Conservation (phyloP, 192 early-diverging fungal species). For the Coemansia sp. region DNA sequence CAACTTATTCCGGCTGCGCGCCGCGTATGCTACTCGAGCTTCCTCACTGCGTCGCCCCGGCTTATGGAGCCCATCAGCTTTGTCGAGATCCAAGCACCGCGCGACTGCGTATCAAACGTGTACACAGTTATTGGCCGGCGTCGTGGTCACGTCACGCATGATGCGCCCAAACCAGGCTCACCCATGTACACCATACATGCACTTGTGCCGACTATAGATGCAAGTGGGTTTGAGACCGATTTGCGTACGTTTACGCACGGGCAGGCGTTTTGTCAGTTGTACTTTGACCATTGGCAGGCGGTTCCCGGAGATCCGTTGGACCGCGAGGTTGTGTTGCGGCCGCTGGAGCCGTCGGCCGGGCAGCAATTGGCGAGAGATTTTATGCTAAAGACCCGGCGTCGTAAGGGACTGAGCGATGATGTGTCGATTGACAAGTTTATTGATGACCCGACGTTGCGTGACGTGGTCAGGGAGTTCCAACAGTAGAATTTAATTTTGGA, state of each 20-base stretch:
- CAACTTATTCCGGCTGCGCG: conserved; percentile 97
- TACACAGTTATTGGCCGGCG: conserved; percentile 92
- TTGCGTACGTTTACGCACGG: conserved; percentile 94
- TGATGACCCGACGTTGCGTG: conserved; percentile 60
- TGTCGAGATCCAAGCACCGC: conserved; percentile 97
- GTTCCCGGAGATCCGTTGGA: conserved; percentile 98
- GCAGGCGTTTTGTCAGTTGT: conserved; percentile 95
- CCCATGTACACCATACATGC: conserved; percentile 93
- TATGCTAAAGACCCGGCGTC: conserved; percentile 96
- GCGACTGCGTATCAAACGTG: conserved; percentile 91
- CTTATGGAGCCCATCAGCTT: conserved; percentile 97
- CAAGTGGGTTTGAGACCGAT: conserved; percentile 96
- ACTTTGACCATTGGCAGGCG: conserved; percentile 98
- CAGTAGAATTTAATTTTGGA: background rate
- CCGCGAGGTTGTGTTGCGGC: conserved; percentile 77
- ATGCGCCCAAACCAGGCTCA: conserved; percentile 91
- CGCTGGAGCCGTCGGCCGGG: conserved; percentile 69
- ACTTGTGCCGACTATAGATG: conserved; percentile 93
- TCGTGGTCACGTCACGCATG: conserved; percentile 95
- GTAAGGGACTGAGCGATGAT: conserved; percentile 86
- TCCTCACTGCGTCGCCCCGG: conserved; percentile 91
- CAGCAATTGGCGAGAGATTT: conserved; percentile 94
- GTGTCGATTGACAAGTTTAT: conserved; percentile 81
- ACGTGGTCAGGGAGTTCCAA: conserved; percentile 17
- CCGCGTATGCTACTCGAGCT: conserved; percentile 95